Evolutionary conservation across 2,329 filamentous ascomycete species (phyloP).

Genomic region (Lachnellula arida): DNA sequence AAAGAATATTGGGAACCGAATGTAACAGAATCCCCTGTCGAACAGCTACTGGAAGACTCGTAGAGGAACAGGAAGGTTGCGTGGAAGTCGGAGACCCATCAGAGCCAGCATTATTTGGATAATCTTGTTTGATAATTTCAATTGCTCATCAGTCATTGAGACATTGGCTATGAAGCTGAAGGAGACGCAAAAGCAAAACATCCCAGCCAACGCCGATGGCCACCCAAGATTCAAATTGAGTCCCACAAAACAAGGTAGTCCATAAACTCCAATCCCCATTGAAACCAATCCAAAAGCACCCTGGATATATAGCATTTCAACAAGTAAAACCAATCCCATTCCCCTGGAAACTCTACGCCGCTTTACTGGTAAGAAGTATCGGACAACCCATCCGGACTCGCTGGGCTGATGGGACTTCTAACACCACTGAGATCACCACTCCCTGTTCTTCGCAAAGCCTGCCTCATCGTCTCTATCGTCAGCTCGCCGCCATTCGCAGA

Average conservation of each 20-base stretch:
- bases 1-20: not conserved
- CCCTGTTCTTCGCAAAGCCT: conserved; percentile 78
- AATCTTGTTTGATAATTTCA: not conserved
- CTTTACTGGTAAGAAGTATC: conserved; percentile 26
- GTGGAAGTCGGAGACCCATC: not conserved
- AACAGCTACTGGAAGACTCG: not conserved
- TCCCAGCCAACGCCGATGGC: conserved; percentile 7
- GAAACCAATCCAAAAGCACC: conserved; percentile 14
- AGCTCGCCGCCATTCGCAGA: conserved; percentile 62
- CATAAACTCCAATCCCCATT: conserved; percentile 10
- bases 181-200: conserved; percentile 10
- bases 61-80: not conserved
- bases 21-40: not conserved
- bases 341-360: not conserved
- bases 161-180: conserved; percentile 13
- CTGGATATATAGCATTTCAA: conserved; percentile 26
- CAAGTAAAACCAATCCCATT: conserved; percentile 14
- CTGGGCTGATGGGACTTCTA: conserved; percentile 54
- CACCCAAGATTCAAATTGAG: conserved; percentile 8
- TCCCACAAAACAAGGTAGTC: conserved; percentile 10
- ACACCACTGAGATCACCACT: conserved; percentile 68
- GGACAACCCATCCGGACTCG: conserved; percentile 37
- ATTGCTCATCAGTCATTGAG: conserved; percentile 11
- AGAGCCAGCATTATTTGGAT: not conserved
- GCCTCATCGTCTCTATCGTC: conserved; percentile 89